Percentiles rank a stretch among this genome's conserved stretches.
phyloP scores from a whole-genome alignment of 139 green algal genomes.

The Chlamydomonas sp. region DNA sequence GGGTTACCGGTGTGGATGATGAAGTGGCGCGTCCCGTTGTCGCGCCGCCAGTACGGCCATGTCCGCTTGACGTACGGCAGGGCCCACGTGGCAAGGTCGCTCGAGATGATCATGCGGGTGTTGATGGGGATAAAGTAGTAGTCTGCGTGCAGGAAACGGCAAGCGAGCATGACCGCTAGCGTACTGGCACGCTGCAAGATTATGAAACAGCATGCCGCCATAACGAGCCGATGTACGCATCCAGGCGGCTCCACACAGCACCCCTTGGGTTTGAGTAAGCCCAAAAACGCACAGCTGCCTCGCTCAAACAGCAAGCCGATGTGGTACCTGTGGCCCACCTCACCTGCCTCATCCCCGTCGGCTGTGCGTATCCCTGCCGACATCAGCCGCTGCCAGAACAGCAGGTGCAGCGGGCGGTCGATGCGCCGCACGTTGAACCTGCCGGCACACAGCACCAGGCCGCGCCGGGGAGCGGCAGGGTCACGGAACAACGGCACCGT shows the following conservation, averaged over 20 bases:
- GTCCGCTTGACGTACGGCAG: constrained; percentile 29
- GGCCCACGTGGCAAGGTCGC: neutral
- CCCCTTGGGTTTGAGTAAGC: no score
- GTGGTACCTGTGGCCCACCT: no score
- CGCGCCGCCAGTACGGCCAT: constrained; percentile 28
- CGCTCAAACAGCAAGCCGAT: no score
- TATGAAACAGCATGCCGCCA: no score
- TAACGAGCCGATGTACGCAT: no score
- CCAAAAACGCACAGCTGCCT: no score
- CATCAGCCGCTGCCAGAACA: constrained; percentile 54
- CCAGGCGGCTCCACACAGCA: no score
- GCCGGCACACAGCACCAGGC: neutral
- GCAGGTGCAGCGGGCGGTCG: constrained; percentile 45
- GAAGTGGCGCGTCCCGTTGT: constrained; percentile 29
- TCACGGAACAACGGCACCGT: no score
- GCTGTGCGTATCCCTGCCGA: constrained; percentile 39
- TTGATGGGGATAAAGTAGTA: constrained; percentile 53
- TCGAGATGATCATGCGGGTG: neutral
- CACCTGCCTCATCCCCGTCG: constrained; percentile 17
- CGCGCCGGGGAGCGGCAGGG: no score
- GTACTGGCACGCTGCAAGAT: no score
- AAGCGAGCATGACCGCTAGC: no score
- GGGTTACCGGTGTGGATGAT: constrained; percentile 44
- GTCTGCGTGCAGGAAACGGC: neutral
- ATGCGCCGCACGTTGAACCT: constrained; percentile 50